Conservation (phyloP, 2,329 filamentous ascomycete genomes). For the Aspergillus arachidicola region DNA sequence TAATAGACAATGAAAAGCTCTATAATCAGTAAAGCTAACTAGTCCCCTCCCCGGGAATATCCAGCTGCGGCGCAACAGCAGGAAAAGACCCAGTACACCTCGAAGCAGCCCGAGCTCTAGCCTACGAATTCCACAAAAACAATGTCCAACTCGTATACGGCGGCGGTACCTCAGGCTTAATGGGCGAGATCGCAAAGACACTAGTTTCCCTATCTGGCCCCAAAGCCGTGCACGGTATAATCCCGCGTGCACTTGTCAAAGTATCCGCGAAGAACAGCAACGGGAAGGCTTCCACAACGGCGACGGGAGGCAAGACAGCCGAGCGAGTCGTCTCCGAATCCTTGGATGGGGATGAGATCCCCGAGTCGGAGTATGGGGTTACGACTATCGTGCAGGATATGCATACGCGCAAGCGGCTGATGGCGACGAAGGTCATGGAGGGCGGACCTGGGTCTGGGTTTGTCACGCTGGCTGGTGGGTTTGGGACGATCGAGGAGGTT, state of each 20-base stretch:
- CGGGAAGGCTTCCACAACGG: conserved; percentile 7
- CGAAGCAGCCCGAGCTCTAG: conserved; percentile 75
- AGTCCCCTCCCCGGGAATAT: too few relatives aligned
- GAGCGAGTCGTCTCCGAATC: conserved; percentile 54
- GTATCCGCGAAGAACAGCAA: conserved; percentile 58
- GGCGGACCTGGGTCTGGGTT: conserved; percentile 86
- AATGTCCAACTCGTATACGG: conserved; percentile 88
- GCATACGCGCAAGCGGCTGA: conserved; percentile 93
- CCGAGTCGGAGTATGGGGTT: conserved; percentile 62
- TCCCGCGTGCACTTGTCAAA: conserved; percentile 79
- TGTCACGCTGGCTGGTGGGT: conserved; percentile 84
- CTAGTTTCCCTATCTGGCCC: conserved; percentile 82
- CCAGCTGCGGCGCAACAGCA: conserved; percentile 75
- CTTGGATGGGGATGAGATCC: background rate
- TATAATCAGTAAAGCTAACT: too few relatives aligned
- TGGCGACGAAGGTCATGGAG: conserved; percentile 83
- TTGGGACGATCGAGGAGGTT: conserved; percentile 93
- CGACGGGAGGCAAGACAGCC: conserved; percentile 21
- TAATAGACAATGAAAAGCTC: too few relatives aligned
- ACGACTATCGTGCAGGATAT: conserved; percentile 93
- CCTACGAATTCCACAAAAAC: conserved; percentile 69
- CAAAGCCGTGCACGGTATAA: conserved; percentile 84
- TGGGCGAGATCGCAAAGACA: conserved; percentile 89
- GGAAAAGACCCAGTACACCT: conserved; percentile 76
- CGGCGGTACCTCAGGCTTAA: conserved; percentile 88